Percentiles rank a stretch among this genome's conserved stretches.
These are phyloP conservation scores for Clonostachys byssicola DNA, from an alignment of 2,329 filamentous ascomycete genomes.

Conservation along the genomic window DNA sequence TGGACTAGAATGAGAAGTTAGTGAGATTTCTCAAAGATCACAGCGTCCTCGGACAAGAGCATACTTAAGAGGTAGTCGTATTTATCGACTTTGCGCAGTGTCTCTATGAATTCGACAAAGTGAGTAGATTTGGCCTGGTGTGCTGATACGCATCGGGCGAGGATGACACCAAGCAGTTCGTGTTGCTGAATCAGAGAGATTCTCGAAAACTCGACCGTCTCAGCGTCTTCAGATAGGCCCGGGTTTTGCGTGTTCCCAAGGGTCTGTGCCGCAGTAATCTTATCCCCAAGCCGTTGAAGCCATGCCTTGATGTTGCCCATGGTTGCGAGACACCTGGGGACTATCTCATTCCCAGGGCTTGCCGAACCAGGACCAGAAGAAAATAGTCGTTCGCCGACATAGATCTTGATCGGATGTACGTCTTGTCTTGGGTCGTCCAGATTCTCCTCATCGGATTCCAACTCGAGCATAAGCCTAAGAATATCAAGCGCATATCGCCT, in stretches of 20 bases:
- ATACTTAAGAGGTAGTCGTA: slow-evolving; percentile 63
- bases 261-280: slow-evolving; percentile 69
- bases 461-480: slow-evolving; percentile 72
- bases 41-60: slow-evolving; percentile 4
- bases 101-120: slow-evolving; percentile 66
- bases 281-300: slow-evolving; percentile 73
- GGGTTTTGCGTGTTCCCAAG: slow-evolving; percentile 60
- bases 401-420: slow-evolving; percentile 36
- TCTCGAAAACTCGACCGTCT: slow-evolving; percentile 77
- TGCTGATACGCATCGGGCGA: slow-evolving; percentile 74
- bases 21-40: slow-evolving; percentile 3
- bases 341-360: slow-evolving; percentile 25
- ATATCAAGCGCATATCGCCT: slow-evolving; percentile 81
- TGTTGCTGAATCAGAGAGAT: slow-evolving; percentile 83
- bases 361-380: slow-evolving; percentile 6
- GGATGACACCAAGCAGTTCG: slow-evolving; percentile 77
- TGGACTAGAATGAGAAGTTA: slow-evolving; percentile 50
- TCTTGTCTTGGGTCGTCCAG: too few relatives aligned
- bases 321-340: slow-evolving; percentile 55
- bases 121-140: slow-evolving; percentile 67
- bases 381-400: slow-evolving; percentile 54
- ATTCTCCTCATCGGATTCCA: slow-evolving; percentile 46
- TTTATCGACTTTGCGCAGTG: slow-evolving; percentile 66
- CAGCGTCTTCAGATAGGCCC: slow-evolving; percentile 57
- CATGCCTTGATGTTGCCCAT: slow-evolving; percentile 76